Conservation (phyloP, 148 eudicot genomes). For the Nepenthes gracilis region DNA sequence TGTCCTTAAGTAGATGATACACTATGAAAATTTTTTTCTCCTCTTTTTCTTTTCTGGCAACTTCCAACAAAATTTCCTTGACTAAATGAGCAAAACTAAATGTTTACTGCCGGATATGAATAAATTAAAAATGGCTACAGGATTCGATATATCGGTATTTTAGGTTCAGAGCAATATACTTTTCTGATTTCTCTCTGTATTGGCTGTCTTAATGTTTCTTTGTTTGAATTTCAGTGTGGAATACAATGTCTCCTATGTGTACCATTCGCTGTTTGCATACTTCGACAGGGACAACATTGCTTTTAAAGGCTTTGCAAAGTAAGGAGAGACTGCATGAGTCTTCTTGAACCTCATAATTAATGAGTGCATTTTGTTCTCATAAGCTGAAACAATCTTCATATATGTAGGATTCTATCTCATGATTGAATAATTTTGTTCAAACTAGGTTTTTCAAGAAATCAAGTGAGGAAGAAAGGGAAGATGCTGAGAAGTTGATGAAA, state of each 20-base stretch:
- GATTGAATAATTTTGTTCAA: not conserved
- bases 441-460: constrained; percentile 75
- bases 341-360: not conserved
- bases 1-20: too few relatives aligned
- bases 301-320: constrained; percentile 83
- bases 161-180: too few relatives aligned
- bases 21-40: too few relatives aligned
- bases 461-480: constrained; percentile 81
- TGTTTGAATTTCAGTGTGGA: constrained; percentile 57
- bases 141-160: too few relatives aligned
- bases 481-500: constrained; percentile 81
- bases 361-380: not conserved
- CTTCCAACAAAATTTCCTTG: too few relatives aligned
- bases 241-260: constrained; percentile 78
- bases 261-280: constrained; percentile 73
- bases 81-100: too few relatives aligned
- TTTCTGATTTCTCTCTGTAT: too few relatives aligned
- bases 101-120: too few relatives aligned
- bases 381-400: not conserved
- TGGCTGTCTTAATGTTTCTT: not conserved
- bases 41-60: too few relatives aligned
- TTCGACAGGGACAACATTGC: constrained; percentile 87
- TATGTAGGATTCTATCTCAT: too few relatives aligned
- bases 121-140: too few relatives aligned
- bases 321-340: constrained; percentile 9